Evolutionary conservation across 2,329 filamentous ascomycete species (phyloP), one percentile per base, ranked within the genome.

Genomic region (Aspergillus tubingensis): DNA sequence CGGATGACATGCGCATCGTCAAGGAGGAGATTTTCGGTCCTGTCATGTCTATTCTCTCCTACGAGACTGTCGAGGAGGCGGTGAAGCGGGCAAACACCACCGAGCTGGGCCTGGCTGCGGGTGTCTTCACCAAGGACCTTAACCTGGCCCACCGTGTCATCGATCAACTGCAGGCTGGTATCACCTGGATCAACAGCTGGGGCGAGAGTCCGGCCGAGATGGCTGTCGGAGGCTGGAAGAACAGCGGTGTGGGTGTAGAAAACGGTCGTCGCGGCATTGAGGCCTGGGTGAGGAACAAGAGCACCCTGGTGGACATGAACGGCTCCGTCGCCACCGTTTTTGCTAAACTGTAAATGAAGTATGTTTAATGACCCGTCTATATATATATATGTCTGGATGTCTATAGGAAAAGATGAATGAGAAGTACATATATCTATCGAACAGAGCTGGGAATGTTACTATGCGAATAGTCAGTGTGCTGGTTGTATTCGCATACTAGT

Each of bases 111-210:
- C 86, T 96, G 3, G 92, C 92, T 0, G 92, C 91, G 0, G 92
- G 92, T 19, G 90, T 96, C 1, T 94, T 96, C 67, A 91, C 91
- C 0, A 85, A 85, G 60, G 86, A 96, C 66, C 76, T 96, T 55
- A 89, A 91, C 67, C 72, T 83, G 51, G 92, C 90, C 58, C 91
- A 96, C 70, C 81, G 85, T 47, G 85, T 94, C 1, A 82, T 94
- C 44, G 83, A 85, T 23, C 83, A 86, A 70, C 79, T 96, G 5
- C 84, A 96, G 72, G 91, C 91, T 0, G 92, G 92, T 36, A 96
- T 96, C 70, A 96, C 91, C 1, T 96, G 92, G 92, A 83, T 96
- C 55, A 96, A 96, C 75, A 92, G 91, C 0, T 96, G 92, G 92
- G 92, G 92, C n/a, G 92, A 96, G 79, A 89, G 85, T 52, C 92